Conservation (phyloP, 2,329 filamentous ascomycete species). For the Diaporthe humulicola region DNA sequence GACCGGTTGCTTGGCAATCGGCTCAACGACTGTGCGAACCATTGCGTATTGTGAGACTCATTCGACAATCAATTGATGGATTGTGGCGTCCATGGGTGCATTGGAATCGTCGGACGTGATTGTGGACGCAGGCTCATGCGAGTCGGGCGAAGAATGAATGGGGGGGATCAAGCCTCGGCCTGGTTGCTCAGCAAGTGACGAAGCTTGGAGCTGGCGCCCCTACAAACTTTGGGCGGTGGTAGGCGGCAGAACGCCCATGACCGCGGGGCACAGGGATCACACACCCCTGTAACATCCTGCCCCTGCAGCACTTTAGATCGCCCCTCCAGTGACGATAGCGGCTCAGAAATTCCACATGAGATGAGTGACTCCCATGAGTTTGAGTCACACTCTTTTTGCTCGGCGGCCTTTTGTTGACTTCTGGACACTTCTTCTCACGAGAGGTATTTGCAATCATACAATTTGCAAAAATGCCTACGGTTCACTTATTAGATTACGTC, state of each 20-base stretch:
- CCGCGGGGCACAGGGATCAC: constrained; percentile 27
- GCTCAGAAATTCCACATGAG: constrained; percentile 33
- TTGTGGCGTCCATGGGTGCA: no score
- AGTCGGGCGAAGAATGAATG: background rate
- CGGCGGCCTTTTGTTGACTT: background rate
- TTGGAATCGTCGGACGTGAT: background rate
- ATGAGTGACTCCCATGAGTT: constrained; percentile 24
- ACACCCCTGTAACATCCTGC: constrained; percentile 25
- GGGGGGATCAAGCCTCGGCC: background rate
- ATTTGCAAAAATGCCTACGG: constrained; percentile 74
- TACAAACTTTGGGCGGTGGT: constrained; percentile 46
- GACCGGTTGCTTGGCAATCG: constrained; percentile 40
- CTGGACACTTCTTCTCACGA: background rate
- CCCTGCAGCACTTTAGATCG: constrained; percentile 19
- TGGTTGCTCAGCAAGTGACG: background rate
- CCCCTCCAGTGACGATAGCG: constrained; percentile 37
- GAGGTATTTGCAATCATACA: background rate
- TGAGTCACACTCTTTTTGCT: constrained; percentile 8
- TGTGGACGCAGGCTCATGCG: background rate
- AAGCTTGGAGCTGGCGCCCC: background rate
- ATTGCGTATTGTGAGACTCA: constrained; percentile 18
- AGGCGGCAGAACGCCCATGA: constrained; percentile 44
- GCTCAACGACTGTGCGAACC: constrained; percentile 31
- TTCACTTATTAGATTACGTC: constrained; percentile 88
- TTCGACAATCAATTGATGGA: background rate